A percentile compares a stretch with the other conserved stretches of the same genome.
Conservation (phyloP, 2,329 filamentous ascomycete species). For the Colletotrichum destructivum region DNA sequence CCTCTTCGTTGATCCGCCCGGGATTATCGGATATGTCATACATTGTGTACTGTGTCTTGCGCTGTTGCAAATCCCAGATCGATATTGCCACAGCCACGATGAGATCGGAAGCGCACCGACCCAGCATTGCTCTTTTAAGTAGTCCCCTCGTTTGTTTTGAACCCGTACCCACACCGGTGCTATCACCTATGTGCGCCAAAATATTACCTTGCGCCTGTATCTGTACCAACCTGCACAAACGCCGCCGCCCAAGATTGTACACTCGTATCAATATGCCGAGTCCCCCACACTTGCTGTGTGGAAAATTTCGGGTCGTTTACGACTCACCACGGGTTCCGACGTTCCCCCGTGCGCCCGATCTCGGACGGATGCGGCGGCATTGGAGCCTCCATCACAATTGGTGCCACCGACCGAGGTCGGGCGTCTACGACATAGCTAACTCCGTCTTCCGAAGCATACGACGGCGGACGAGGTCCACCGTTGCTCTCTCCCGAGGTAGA, state of each 20-base stretch:
- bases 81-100: background rate
- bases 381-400: slow-evolving; percentile 44
- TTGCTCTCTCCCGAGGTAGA: slow-evolving; percentile 42
- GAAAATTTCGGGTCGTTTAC: background rate
- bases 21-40: background rate
- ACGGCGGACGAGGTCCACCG: slow-evolving; percentile 74
- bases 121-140: background rate
- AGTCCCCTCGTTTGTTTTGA: background rate
- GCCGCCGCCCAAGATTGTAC: background rate
- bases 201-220: background rate
- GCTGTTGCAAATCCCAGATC: background rate
- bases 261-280: slow-evolving; percentile 7
- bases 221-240: background rate
- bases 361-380: slow-evolving; percentile 66
- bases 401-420: slow-evolving; percentile 70
- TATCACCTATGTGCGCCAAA: background rate
- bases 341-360: slow-evolving; percentile 45
- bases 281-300: background rate
- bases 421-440: slow-evolving; percentile 81
- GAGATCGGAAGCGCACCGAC: too few relatives aligned
- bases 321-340: slow-evolving; percentile 10
- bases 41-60: background rate
- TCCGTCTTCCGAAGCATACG: slow-evolving; percentile 83
- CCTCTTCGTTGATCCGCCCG: background rate
- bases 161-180: background rate